Percentiles rank a stretch among this genome's conserved stretches.
Conservation (phyloP, 306 rosid genomes). For the Vachellia pachyceras region DNA sequence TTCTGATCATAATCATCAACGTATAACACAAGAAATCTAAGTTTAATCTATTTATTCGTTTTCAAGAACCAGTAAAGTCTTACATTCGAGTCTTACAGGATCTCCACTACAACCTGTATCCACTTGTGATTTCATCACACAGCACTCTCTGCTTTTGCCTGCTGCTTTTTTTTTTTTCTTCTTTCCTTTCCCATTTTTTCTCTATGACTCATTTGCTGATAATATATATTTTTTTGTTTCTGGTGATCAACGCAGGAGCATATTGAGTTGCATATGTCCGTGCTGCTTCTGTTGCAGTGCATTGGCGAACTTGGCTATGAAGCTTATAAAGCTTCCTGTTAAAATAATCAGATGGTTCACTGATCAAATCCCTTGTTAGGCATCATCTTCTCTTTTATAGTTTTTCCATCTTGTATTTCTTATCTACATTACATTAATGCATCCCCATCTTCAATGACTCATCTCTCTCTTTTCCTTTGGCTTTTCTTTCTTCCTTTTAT, state of each 20-base stretch:
- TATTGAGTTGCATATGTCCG: slow-evolving; percentile 83
- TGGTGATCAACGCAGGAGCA: slow-evolving; percentile 48
- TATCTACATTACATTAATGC: too few relatives aligned
- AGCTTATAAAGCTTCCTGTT: slow-evolving; percentile 73
- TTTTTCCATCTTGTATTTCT: background rate
- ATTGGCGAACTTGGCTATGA: slow-evolving; percentile 68
- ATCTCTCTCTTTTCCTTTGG: too few relatives aligned
- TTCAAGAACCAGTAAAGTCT: background rate
- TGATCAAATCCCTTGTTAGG: slow-evolving; percentile 71
- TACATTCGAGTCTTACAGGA: too few relatives aligned
- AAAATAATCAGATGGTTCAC: slow-evolving; percentile 66
- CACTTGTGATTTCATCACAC: too few relatives aligned
- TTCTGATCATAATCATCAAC: background rate
- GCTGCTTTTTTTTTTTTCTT: too few relatives aligned
- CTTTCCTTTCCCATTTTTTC: too few relatives aligned
- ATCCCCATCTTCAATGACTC: background rate
- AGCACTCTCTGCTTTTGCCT: too few relatives aligned
- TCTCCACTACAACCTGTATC: too few relatives aligned
- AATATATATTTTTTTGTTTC: too few relatives aligned
- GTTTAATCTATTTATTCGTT: background rate
- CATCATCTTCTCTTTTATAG: background rate
- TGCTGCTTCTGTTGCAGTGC: slow-evolving; percentile 73
- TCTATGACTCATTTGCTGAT: background rate
- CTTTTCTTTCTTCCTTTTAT: too few relatives aligned
- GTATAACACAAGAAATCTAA: too few relatives aligned